These are phyloP conservation scores for Berkeleyomyces rouxiae DNA, from an alignment of 2,329 filamentous ascomycete genomes.

Conservation along the genomic window DNA sequence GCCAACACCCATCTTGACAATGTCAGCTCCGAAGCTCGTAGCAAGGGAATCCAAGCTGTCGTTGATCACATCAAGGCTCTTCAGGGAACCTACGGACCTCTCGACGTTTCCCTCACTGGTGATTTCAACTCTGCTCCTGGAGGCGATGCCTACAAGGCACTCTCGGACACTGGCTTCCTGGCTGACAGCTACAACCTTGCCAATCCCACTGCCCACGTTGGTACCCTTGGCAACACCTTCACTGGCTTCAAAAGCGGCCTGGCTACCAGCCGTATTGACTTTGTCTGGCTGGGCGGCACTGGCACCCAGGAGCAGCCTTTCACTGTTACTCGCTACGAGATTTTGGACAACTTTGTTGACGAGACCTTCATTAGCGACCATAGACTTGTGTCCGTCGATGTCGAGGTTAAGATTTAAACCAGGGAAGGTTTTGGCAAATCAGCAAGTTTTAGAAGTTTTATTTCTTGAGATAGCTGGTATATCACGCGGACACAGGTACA, in stretches of 20 bases:
- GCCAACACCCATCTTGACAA: slow-evolving; percentile 59
- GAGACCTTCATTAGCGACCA: slow-evolving; percentile 53
- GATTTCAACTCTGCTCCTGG: slow-evolving; percentile 51
- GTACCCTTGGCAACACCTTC: slow-evolving; percentile 34
- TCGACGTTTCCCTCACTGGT: slow-evolving; percentile 43
- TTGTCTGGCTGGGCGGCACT: slow-evolving; percentile 34
- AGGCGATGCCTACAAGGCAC: slow-evolving; percentile 37
- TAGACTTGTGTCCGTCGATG: slow-evolving; percentile 36
- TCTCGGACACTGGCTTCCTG: slow-evolving; percentile 17
- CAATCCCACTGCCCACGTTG: slow-evolving; percentile 15
- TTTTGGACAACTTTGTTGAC: slow-evolving; percentile 46
- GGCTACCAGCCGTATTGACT: slow-evolving; percentile 41
- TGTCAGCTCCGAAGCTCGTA: slow-evolving; percentile 35
- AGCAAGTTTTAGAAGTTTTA: too few species aligned
- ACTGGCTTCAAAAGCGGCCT: slow-evolving; percentile 46
- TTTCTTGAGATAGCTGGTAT: too few species aligned
- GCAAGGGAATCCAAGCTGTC: slow-evolving; percentile 43
- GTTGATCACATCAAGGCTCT: slow-evolving; percentile 30
- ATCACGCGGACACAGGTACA: too few species aligned
- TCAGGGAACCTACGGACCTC: slow-evolving; percentile 20
- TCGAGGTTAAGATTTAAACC: background rate
- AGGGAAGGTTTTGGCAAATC: too few species aligned
- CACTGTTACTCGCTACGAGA: slow-evolving; percentile 34
- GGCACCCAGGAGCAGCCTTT: slow-evolving; percentile 20
- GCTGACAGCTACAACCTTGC: slow-evolving; percentile 27